A percentile compares a stretch with the other conserved stretches of the same genome.
These are phyloP conservation scores for Xanthoconium separans DNA, from an alignment of 1,284 basidiomycete species.

Conservation along the genomic window DNA sequence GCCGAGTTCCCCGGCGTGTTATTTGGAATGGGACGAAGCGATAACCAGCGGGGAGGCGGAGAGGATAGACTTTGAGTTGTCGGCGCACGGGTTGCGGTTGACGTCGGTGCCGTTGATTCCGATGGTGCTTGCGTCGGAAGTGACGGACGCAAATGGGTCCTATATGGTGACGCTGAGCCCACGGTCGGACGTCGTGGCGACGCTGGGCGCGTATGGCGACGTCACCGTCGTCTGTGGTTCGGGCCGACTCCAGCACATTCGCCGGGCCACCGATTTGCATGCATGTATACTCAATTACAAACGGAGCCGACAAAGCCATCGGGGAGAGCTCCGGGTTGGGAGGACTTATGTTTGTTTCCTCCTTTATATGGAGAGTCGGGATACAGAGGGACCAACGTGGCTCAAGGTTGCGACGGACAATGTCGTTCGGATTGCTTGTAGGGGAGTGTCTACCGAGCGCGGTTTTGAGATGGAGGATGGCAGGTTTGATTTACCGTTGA, in stretches of 20 bases:
- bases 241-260: conserved; percentile 15
- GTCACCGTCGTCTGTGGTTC: conserved; percentile 18
- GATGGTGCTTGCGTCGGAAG: conserved; percentile 8
- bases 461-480: not conserved
- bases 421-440: conserved; percentile 15
- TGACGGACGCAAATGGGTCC: not conserved
- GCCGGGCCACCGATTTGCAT: conserved; percentile 13
- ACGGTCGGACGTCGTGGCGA: not conserved
- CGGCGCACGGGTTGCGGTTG: conserved; percentile 13
- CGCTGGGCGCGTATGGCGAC: conserved; percentile 10
- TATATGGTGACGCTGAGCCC: conserved; percentile 16
- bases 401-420: conserved; percentile 29
- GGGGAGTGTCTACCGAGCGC: not conserved
- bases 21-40: conserved; percentile 17
- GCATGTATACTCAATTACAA: conserved; percentile 27
- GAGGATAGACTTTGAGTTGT: conserved; percentile 16
- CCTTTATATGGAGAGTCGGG: conserved; percentile 11
- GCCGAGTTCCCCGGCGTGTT: conserved; percentile 22
- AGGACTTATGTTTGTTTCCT: conserved; percentile 25
- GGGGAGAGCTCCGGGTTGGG: conserved; percentile 16
- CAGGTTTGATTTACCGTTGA: conserved; percentile 10
- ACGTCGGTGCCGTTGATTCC: conserved; percentile 26
- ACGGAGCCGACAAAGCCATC: not conserved
- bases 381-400: conserved; percentile 16
- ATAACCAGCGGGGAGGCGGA: conserved; percentile 7